Percentiles rank a stretch among this genome's conserved stretches.
Evolutionary conservation across 805 yeast genomes (phyloP).

Genomic region (Pichia ethanolica): DNA sequence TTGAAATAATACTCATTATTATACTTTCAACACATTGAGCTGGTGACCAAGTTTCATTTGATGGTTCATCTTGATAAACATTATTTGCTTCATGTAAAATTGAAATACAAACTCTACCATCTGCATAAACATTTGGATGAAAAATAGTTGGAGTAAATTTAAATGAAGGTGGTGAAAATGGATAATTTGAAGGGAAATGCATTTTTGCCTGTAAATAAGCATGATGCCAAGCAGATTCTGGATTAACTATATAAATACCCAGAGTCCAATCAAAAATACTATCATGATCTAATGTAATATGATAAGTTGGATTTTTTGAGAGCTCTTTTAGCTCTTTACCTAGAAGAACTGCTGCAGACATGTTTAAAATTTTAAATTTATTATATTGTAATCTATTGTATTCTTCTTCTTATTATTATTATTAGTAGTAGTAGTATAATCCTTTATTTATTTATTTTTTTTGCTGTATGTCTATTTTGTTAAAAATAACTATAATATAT

Average conservation of each 20-base stretch:
- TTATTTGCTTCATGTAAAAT: constrained; percentile 90
- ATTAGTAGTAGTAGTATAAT: not conserved
- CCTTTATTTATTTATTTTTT: too few species aligned
- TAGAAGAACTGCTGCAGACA: constrained; percentile 25
- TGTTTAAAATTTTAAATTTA: not conserved
- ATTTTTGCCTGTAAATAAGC: constrained; percentile 92
- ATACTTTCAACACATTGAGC: constrained; percentile 91
- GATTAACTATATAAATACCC: constrained; percentile 86
- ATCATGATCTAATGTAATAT: constrained; percentile 40
- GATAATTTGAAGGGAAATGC: constrained; percentile 88
- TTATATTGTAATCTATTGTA: not conserved
- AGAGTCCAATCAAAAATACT: constrained; percentile 67
- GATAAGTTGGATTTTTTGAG: constrained; percentile 26
- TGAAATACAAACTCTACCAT: constrained; percentile 54
- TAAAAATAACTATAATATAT: not conserved
- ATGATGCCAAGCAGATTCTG: constrained; percentile 87
- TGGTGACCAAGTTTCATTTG: constrained; percentile 90
- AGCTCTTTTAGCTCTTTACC: constrained; percentile 31
- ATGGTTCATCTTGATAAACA: constrained; percentile 84
- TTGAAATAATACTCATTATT: constrained; percentile 79
- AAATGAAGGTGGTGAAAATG: constrained; percentile 88
- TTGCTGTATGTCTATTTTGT: too few species aligned
- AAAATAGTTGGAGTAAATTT: constrained; percentile 88
- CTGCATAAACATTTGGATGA: constrained; percentile 93
- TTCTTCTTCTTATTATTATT: not conserved